These are phyloP conservation scores for Pestalotiopsis sp. DNA, from an alignment of 2,329 filamentous ascomycete genomes.

Conservation along the genomic window DNA sequence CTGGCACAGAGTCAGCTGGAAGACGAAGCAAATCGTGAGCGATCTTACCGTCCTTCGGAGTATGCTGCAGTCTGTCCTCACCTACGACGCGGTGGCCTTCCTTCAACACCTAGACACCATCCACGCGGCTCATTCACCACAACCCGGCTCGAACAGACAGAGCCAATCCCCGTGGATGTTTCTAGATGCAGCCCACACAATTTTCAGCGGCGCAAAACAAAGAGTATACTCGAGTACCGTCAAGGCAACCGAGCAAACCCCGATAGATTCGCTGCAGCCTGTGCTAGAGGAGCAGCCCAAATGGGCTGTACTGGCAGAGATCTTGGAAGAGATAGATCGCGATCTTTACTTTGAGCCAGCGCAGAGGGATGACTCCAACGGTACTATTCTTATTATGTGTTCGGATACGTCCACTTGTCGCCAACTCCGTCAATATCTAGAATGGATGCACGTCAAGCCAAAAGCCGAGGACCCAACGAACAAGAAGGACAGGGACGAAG, in stretches of 20 bases:
- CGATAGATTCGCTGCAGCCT: constrained; percentile 68
- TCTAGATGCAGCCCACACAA: constrained; percentile 89
- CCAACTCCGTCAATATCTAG: constrained; percentile 87
- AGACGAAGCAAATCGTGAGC: constrained; percentile 91
- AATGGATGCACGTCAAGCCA: constrained; percentile 81
- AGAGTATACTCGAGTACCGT: constrained; percentile 80
- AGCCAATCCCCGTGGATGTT: constrained; percentile 96
- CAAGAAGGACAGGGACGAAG: constrained; percentile 44
- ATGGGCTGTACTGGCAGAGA: constrained; percentile 86
- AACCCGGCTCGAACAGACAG: constrained; percentile 83
- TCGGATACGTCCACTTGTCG: constrained; percentile 82
- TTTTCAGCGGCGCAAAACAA: constrained; percentile 87
- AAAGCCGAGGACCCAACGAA: constrained; percentile 40
- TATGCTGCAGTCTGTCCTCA: constrained; percentile 80
- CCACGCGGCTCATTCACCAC: constrained; percentile 84
- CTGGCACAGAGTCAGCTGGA: constrained; percentile 95
- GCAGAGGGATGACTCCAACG: constrained; percentile 80
- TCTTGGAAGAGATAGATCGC: constrained; percentile 89
- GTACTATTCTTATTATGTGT: constrained; percentile 96
- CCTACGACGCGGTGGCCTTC: constrained; percentile 88
- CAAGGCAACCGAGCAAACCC: constrained; percentile 49
- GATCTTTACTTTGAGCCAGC: constrained; percentile 84
- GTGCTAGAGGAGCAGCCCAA: constrained; percentile 95
- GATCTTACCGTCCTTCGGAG: constrained; percentile 83
- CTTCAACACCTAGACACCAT: constrained; percentile 94